phyloP scores from a whole-genome alignment of 371 early-diverging fungal species.

The Mortierella sp. region DNA sequence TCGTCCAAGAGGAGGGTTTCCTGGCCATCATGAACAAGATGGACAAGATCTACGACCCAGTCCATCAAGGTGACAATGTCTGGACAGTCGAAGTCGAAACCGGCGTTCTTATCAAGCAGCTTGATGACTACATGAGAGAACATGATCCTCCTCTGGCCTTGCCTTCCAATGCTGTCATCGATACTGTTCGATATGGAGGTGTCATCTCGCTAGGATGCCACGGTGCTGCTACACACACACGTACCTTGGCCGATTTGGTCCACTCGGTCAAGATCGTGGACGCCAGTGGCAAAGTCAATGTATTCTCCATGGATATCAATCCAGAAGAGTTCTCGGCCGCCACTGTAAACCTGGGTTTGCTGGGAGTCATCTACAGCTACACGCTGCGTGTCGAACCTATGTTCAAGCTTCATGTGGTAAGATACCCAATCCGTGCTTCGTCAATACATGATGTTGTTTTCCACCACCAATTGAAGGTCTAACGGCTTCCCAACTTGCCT shows the following conservation, averaged over 20 bases:
- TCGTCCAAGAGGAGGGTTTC: conserved; percentile 19
- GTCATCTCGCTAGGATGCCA: conserved; percentile 32
- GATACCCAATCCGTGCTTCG: neutral
- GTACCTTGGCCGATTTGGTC: conserved; percentile 44
- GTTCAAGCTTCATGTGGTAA: conserved; percentile 39
- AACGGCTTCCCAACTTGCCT: neutral
- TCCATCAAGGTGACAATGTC: neutral
- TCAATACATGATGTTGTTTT: no score
- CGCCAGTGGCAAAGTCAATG: conserved; percentile 26
- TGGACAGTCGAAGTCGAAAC: conserved; percentile 20
- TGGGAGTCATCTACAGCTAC: conserved; percentile 48
- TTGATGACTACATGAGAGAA: conserved; percentile 20
- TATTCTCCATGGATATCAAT: conserved; percentile 31
- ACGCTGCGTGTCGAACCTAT: conserved; percentile 47
- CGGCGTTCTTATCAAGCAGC: conserved; percentile 10
- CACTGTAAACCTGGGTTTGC: conserved; percentile 44
- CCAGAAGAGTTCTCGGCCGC: conserved; percentile 52
- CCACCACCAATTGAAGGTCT: neutral
- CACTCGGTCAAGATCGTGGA: conserved; percentile 37
- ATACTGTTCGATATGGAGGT: conserved; percentile 29
- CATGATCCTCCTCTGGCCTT: conserved; percentile 47
- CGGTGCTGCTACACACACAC: conserved; percentile 38
- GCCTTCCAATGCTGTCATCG: conserved; percentile 28
- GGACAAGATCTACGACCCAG: conserved; percentile 13
- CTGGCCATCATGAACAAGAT: conserved; percentile 31